Base-by-base conservation (phyloP, 192 early-diverging fungal species). In the Blastocladiella britannica region DNA sequence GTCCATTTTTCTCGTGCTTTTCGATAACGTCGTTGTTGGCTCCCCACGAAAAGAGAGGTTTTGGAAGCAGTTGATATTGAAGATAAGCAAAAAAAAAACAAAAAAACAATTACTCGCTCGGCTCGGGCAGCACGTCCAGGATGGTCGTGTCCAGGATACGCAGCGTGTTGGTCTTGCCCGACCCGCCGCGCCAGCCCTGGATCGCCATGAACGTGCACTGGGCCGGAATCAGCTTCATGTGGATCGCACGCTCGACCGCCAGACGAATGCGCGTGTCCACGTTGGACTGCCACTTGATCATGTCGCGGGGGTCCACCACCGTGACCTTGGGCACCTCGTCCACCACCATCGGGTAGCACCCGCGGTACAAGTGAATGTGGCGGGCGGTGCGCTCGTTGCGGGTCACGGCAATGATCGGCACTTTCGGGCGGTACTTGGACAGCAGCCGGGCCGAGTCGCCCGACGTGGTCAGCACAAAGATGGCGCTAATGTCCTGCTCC, bases 371-470 rank as follows among this genome's bases (percentile, higher is more conserved):
- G 57, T 87, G 87, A 27, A 85, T 73, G 26, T 83, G 71, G 57
- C 86, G 79, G 22, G 83, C 81, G 5, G 81, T 82, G 62, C 75
- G 70, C 62, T 70, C 74, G 62, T 80, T 73, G 64, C 86, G 81
- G 18, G 93, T 97, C 28, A 97, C 82, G 43, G 88, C 88, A 29
- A 97, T 77, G 25, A 97, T 92, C 24, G 91, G 89, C 51, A 84
- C 78, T 55, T 81, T 74, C 26, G 93, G 93, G 51, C 89, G 82
- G 70, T 97, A 97, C 72, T 97, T 97, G 56, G 88, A 82, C 51
- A 97, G 77, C 52, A 86, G 72, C 51, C 82, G 81, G 43, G 93
- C 91, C 26, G 90, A 86, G 58, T 82, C 82, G 23, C 93, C 91
- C 7, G 82, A 65, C 54, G 71, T 82, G 26, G 91, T 79, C 25